Evolutionary conservation across 805 yeast species (phyloP), one percentile per base, ranked within the genome.

Genomic region (Candida ulmi): DNA sequence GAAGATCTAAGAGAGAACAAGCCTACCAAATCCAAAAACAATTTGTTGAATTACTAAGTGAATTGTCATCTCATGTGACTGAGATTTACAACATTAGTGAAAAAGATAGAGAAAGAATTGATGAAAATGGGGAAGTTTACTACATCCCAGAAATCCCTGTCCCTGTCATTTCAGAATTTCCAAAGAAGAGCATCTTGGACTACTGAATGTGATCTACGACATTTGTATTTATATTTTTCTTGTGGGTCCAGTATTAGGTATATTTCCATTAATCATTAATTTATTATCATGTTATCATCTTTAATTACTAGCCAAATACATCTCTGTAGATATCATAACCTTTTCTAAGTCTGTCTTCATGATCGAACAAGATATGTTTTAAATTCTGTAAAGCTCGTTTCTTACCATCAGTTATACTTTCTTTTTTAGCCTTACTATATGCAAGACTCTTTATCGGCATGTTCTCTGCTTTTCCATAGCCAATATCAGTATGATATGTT

Each of bases 61-160:
- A 78, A 32, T 61, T 91, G 41, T 69, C 68, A 38, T 79, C 70
- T n/a, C 71, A 83, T 48, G 66, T 84, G 21, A 73, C 59, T 15
- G 97, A 90, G 60, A 85, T 93, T 18, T 91, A 84, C 64, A 67
- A 73, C 34, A 78, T 88, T 60, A 81, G 85, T 47, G 96, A 88
- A 51, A 76, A 76, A 49, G 96, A 90, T 52, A 73, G 96, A 50
- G 95, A 88, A 62, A 77, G 98, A 61, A 64, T 84, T 41, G 91
- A 90, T 58, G 97, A 90, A 30, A 77, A 86, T 45, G 98, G 98
- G 2, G 80, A 83, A 46, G 74, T 86, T 11, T 91, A 87, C 52
- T 69, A 76, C 45, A 71, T 86, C 26, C 86, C 85, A 9, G 91
- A 80, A 57, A 82, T 83, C 30, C 88, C 91, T 1, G 68, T 71